Conservation (phyloP, 2,329 filamentous ascomycete genomes). For the Cephalotrichum gorgonifer region DNA sequence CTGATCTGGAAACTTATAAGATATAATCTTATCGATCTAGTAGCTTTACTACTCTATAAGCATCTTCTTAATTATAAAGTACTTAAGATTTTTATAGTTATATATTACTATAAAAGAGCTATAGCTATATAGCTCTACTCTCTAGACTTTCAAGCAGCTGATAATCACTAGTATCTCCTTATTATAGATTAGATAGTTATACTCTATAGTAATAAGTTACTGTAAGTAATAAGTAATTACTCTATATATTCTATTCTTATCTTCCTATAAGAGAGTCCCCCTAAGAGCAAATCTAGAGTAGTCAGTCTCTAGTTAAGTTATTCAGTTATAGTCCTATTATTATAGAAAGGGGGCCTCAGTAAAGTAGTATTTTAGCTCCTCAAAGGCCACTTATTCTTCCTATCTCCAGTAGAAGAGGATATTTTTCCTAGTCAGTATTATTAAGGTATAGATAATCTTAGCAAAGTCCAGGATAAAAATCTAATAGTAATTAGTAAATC, state of each 20-base stretch:
- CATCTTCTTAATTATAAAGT: neutral
- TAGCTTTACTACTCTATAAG: neutral
- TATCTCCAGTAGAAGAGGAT: neutral
- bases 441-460: neutral
- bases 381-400: neutral
- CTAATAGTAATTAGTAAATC: no score
- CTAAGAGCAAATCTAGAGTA: neutral
- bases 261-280: neutral
- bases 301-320: neutral
- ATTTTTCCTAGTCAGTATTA: neutral
- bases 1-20: neutral
- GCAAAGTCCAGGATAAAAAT: neutral
- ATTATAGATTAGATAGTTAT: no score
- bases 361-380: neutral
- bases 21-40: neutral
- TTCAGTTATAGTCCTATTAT: neutral
- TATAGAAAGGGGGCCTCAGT: neutral
- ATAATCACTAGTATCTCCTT: no score
- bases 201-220: neutral
- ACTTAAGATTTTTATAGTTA: neutral
- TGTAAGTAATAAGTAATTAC: neutral
- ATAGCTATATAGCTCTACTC: neutral
- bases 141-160: no score
- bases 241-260: no score
- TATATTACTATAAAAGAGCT: neutral